Conservation (phyloP, 2,329 filamentous ascomycete species). For the Sporothrix pallida region DNA sequence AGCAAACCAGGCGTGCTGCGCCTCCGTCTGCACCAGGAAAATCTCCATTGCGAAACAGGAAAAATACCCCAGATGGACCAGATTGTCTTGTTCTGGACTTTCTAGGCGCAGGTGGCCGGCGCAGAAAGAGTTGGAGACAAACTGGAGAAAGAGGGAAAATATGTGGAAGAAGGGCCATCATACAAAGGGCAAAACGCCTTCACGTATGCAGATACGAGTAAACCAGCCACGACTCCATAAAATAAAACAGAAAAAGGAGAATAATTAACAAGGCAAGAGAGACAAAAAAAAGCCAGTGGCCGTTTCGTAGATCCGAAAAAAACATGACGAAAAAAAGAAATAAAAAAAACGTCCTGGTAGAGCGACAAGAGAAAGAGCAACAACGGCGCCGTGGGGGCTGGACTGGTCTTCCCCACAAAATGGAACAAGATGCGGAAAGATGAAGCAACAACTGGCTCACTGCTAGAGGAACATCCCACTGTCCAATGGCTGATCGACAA, state of each 20-base stretch:
- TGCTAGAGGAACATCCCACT: background rate
- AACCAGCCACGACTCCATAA: background rate
- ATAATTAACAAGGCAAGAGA: background rate
- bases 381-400: background rate
- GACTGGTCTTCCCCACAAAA: constrained; percentile 26
- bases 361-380: too few species aligned
- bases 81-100: background rate
- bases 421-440: constrained; percentile 12
- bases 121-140: background rate
- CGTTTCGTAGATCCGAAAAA: background rate
- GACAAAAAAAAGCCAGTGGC: background rate
- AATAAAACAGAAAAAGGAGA: background rate
- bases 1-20: background rate
- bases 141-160: background rate
- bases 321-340: background rate
- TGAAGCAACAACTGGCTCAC: background rate
- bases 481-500: background rate
- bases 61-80: background rate
- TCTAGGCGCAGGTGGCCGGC: background rate
- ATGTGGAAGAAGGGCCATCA: background rate
- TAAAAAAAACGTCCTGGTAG: background rate
- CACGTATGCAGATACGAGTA: background rate
- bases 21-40: background rate
- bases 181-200: background rate
- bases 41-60: background rate